These are phyloP conservation scores for Tephrocybe rancida DNA, from an alignment of 768 basidiomycete genomes.

Conservation along the genomic window DNA sequence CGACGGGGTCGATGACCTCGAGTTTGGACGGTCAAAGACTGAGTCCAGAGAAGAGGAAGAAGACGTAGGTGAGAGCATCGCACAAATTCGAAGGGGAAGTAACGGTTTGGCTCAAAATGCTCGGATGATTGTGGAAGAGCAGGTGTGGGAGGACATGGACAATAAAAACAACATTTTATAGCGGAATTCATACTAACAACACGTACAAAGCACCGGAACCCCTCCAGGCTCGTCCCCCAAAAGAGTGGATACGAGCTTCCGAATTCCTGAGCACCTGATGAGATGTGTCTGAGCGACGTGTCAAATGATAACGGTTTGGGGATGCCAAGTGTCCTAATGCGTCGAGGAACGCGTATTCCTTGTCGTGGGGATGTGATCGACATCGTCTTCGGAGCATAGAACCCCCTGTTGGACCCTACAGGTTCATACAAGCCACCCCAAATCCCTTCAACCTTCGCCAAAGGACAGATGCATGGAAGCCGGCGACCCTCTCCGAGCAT, in stretches of 20 bases:
- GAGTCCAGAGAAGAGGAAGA: conserved; percentile 36
- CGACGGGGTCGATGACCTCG: conserved; percentile 37
- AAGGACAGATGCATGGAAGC: neutral
- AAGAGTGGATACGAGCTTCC: conserved; percentile 1
- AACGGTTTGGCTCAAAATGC: neutral
- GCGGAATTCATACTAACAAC: conserved; percentile 19
- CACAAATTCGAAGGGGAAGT: neutral
- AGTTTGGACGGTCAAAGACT: conserved; percentile 31
- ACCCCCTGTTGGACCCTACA: neutral
- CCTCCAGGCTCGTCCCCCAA: conserved; percentile 11
- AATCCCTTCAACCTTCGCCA: neutral
- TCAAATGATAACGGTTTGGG: conserved; percentile 7
- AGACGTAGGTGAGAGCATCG: conserved; percentile 24
- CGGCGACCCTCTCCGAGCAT: neutral
- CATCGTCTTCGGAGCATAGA: neutral
- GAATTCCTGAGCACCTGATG: conserved; percentile 4
- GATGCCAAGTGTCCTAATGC: conserved; percentile 1
- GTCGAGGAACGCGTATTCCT: neutral
- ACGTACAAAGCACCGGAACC: conserved; percentile 23
- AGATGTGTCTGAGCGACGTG: neutral
- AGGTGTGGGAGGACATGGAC: conserved; percentile 7
- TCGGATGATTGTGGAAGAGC: neutral
- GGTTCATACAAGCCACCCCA: neutral
- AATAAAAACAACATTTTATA: conserved; percentile 30
- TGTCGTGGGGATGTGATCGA: neutral